phyloP scores from a whole-genome alignment of 352 stramenopile species.

The Globisporangium ultimum region DNA sequence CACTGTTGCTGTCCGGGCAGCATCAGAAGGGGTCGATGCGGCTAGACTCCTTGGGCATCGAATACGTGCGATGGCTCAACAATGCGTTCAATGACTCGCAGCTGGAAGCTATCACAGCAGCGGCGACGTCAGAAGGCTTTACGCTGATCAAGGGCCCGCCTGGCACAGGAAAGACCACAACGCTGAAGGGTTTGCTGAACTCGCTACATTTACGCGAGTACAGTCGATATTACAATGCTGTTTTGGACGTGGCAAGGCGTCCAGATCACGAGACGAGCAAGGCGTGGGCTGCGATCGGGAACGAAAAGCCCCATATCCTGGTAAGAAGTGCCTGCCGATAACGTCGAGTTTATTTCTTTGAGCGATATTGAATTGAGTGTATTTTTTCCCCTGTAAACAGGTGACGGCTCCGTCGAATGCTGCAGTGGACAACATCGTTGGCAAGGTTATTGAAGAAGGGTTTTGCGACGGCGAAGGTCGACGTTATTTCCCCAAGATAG shows the following conservation, averaged over 20 bases:
- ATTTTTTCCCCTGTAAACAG: conserved; percentile 15
- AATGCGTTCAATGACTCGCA: conserved; percentile 89
- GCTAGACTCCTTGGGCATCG: conserved; percentile 73
- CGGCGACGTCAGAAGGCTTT: conserved; percentile 86
- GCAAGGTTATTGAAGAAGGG: conserved; percentile 95
- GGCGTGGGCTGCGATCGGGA: conserved; percentile 77
- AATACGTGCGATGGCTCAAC: conserved; percentile 80
- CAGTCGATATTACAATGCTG: conserved; percentile 90
- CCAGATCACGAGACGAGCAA: conserved; percentile 80
- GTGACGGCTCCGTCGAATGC: conserved; percentile 94
- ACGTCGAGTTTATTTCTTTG: background rate
- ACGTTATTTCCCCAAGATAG: conserved; percentile 94
- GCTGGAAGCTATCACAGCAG: conserved; percentile 85
- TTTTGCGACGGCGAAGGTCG: conserved; percentile 93
- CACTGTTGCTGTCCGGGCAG: conserved; percentile 70
- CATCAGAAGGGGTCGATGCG: conserved; percentile 71
- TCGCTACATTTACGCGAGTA: conserved; percentile 91
- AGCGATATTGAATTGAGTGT: background rate
- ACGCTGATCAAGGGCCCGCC: conserved; percentile 90
- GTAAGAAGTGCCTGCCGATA: conserved; percentile 21
- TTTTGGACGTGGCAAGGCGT: conserved; percentile 75
- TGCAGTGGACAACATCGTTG: conserved; percentile 95
- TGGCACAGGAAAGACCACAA: conserved; percentile 92
- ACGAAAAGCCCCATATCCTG: conserved; percentile 92
- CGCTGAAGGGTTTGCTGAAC: conserved; percentile 89